A percentile compares a stretch with the other conserved stretches of the same genome.
phyloP scores from a whole-genome alignment of 164 flowering plant genomes.

The Chimonanthus salicifolius region DNA sequence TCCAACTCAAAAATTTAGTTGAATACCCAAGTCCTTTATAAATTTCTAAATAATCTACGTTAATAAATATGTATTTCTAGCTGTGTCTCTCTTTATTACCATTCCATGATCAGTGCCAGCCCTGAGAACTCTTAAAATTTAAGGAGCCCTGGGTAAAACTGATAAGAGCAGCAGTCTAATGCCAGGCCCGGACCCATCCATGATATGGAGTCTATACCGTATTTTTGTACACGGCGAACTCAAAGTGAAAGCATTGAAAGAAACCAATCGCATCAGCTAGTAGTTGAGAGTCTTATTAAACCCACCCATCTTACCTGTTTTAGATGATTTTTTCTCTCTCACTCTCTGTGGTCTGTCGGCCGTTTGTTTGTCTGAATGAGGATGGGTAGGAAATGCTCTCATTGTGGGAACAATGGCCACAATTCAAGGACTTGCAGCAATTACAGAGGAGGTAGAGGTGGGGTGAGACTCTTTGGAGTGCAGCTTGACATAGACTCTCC shows the following conservation, averaged over 20 bases:
- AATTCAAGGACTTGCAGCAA: slow-evolving; percentile 69
- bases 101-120: too few relatives aligned
- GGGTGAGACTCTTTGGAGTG: slow-evolving; percentile 70
- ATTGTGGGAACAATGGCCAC: slow-evolving; percentile 78
- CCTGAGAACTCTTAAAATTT: too few relatives aligned
- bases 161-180: too few relatives aligned
- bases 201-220: background rate
- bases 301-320: slow-evolving; percentile 26
- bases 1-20: too few relatives aligned
- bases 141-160: too few relatives aligned
- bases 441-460: slow-evolving; percentile 21
- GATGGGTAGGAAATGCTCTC: slow-evolving; percentile 85
- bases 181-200: too few relatives aligned
- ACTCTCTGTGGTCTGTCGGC: slow-evolving; percentile 2
- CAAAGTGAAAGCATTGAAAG: slow-evolving; percentile 33
- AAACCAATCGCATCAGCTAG: slow-evolving; percentile 37
- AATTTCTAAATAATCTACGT: too few relatives aligned
- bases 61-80: too few relatives aligned
- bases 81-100: too few relatives aligned
- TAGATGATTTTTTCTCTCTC: background rate
- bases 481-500: slow-evolving; percentile 43
- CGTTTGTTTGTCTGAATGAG: background rate
- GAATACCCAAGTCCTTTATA: too few relatives aligned
- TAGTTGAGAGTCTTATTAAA: slow-evolving; percentile 31
- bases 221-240: background rate